A percentile compares a stretch with the other conserved stretches of the same genome.
phyloP scores from a whole-genome alignment of 2,329 filamentous ascomycete species.

The Penicillium sp. region DNA sequence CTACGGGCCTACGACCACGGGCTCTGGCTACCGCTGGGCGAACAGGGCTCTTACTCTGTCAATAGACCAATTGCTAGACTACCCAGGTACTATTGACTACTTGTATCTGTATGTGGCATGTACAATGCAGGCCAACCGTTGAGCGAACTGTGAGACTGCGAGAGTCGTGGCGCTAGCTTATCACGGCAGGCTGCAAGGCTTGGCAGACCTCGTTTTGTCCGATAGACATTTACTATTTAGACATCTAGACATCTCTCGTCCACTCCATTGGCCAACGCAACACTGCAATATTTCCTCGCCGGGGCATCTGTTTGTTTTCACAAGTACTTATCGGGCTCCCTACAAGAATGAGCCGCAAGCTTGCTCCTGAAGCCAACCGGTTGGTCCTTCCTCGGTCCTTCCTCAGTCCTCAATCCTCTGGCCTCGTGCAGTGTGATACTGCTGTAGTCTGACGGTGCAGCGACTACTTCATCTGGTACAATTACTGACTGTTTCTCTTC shows the following conservation, averaged over 20 bases:
- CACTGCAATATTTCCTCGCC: neutral
- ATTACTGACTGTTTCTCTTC: constrained; percentile 8
- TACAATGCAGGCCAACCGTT: too few species aligned
- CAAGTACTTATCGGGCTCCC: constrained; percentile 14
- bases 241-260: neutral
- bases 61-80: too few species aligned
- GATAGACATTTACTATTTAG: too few species aligned
- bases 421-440: constrained; percentile 7
- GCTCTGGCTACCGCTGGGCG: neutral
- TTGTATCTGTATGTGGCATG: too few species aligned
- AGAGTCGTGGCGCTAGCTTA: constrained; percentile 9
- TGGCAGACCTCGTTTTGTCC: constrained; percentile 6
- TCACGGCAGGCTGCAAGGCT: constrained; percentile 7
- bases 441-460: constrained; percentile 1
- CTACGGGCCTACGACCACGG: neutral
- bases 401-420: neutral
- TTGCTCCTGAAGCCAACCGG: constrained; percentile 99
- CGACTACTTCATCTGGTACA: neutral
- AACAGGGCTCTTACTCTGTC: neutral
- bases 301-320: constrained; percentile 12
- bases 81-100: too few species aligned
- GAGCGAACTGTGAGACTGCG: too few species aligned
- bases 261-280: neutral
- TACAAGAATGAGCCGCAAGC: constrained; percentile 59
- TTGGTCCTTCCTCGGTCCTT: constrained; percentile 47